These are phyloP conservation scores for Malassezia caprae DNA, from an alignment of 1,284 basidiomycete genomes.

Conservation along the genomic window DNA sequence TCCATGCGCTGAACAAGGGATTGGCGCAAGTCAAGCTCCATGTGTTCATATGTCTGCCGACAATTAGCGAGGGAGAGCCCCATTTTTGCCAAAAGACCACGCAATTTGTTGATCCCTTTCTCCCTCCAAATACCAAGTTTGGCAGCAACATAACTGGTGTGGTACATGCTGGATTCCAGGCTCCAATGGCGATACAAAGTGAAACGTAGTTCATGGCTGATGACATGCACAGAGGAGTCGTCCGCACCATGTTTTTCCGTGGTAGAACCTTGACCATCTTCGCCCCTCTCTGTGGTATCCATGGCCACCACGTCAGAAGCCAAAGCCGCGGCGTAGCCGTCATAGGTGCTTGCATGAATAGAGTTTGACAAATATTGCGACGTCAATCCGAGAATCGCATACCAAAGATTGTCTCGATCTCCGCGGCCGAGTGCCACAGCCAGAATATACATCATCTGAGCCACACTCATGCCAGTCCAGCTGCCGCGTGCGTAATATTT, in stretches of 20 bases:
- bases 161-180: constrained; percentile 92
- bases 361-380: constrained; percentile 78
- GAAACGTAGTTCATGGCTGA: constrained; percentile 55
- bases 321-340: constrained; percentile 49
- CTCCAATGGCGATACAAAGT: constrained; percentile 96
- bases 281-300: constrained; percentile 5
- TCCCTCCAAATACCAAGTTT: constrained; percentile 96
- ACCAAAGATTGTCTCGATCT: constrained; percentile 90
- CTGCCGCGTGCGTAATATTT: constrained; percentile 73
- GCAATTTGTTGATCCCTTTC: constrained; percentile 73
- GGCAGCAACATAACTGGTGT: constrained; percentile 88
- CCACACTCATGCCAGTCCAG: constrained; percentile 77
- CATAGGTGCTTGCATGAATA: constrained; percentile 78
- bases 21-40: constrained; percentile 87
- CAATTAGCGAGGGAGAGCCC: constrained; percentile 89
- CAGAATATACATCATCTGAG: constrained; percentile 78
- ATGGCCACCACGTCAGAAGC: constrained; percentile 36
- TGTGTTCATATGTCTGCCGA: constrained; percentile 83
- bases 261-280: constrained; percentile 16
- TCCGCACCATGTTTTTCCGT: constrained; percentile 29
- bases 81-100: constrained; percentile 94
- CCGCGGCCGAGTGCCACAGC: constrained; percentile 77
- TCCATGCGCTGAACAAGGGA: constrained; percentile 73
- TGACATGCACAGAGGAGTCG: constrained; percentile 34
- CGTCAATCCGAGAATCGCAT: constrained; percentile 86